Base-by-base conservation (phyloP, 768 basidiomycete genomes). In the Hericium coralloides region DNA sequence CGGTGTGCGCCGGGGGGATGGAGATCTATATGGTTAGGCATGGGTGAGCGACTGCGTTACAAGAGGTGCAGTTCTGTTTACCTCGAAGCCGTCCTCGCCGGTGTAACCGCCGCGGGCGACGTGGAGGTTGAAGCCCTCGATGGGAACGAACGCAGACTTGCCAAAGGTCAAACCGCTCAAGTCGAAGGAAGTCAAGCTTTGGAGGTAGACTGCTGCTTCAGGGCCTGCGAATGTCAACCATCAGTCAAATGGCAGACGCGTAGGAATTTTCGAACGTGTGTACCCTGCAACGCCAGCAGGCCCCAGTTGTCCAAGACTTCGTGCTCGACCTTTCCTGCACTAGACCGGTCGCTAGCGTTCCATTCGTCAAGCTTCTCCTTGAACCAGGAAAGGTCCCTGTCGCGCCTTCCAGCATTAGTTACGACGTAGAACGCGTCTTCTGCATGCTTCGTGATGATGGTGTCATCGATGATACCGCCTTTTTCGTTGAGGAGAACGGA, bases 51-150 rank as follows among this genome's bases (percentile, higher is more conserved):
- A n/a, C n/a, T n/a, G n/a, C n/a, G n/a, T n/a, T n/a, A n/a, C n/a
- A 31, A 31, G 51, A 18, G 50, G 45, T 26, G 4, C 45, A 22
- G 51, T 50, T 49, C 31, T 23, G 59, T 73, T 57, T 23, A 85
- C 93, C 79, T 99, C 97, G 63, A 99, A 98, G 0, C 97, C 97
- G 70, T 99, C 97, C 72, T 99, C 97, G 12, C 97, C 97, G 0
- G 97, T 98, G 72, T 99, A 99, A 4, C 97, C 97, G 26, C 93
- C 92, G 15, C 97, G 84, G 8, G 93, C 89, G 31, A 98, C 82
- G 67, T 98, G 93, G 38, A 91, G 79, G 66, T 84, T 85, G 63
- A 84, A 82, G 3, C 84, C 86, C 58, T 86, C 85, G 43, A 97
- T 78, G 0, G 87, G 82, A 9, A 92, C 79, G 66, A 83, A 92